These are phyloP conservation scores for Neophaeococcomyces aloes DNA, from an alignment of 2,329 filamentous ascomycete genomes.

Conservation along the genomic window DNA sequence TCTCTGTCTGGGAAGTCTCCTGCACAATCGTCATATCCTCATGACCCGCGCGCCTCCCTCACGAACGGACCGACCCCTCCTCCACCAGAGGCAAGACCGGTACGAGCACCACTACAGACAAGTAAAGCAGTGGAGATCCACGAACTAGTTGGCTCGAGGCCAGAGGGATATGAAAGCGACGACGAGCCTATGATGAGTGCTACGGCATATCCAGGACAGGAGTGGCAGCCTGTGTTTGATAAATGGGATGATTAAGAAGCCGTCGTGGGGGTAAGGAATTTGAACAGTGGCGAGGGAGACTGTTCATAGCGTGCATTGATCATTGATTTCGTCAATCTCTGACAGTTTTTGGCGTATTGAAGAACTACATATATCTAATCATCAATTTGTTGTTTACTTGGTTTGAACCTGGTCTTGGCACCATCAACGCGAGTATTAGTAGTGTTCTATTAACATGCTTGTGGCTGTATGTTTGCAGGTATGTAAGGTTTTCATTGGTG, in stretches of 20 bases:
- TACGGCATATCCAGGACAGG: constrained; percentile 40
- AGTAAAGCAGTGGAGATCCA: constrained; percentile 7
- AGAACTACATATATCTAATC: too few relatives aligned
- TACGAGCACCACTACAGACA: constrained; percentile 6
- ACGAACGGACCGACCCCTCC: not conserved
- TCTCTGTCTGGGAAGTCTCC: constrained; percentile 4
- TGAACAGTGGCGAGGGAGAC: not conserved
- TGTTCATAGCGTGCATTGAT: too few relatives aligned
- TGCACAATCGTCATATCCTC: not conserved
- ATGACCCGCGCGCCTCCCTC: not conserved
- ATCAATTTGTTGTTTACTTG: too few relatives aligned
- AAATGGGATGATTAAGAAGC: constrained; percentile 12
- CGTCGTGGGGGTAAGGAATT: not conserved
- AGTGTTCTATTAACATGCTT: too few relatives aligned
- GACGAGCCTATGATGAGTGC: constrained; percentile 40
- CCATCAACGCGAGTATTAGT: too few relatives aligned
- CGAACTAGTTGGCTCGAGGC: constrained; percentile 25
- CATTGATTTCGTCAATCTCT: too few relatives aligned
- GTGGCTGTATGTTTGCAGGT: too few relatives aligned
- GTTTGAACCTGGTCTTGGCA: too few relatives aligned
- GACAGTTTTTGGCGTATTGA: too few relatives aligned
- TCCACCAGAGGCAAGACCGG: not conserved
- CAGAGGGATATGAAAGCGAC: constrained; percentile 28
- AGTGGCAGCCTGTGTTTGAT: constrained; percentile 28
- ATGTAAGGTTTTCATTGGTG: too few relatives aligned